phyloP scores from a whole-genome alignment of 78 protist genomes.

The Dictyostelium intermedium region DNA sequence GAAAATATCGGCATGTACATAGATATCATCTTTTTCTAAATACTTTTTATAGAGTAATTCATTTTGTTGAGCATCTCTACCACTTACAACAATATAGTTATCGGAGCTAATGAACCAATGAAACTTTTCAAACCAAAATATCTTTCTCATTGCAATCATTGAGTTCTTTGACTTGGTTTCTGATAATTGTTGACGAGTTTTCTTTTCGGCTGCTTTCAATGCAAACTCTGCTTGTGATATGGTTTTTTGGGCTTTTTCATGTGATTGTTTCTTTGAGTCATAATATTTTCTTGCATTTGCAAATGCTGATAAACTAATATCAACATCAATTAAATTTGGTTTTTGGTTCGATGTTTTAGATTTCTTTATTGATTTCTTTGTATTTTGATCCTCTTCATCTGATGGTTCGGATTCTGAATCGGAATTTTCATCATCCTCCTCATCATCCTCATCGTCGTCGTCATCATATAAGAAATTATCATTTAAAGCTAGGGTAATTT shows the following conservation, averaged over 20 bases:
- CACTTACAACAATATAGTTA: conserved; percentile 92
- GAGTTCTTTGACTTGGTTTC: conserved; percentile 18
- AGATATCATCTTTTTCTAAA: conserved; percentile 88
- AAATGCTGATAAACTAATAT: conserved; percentile 88
- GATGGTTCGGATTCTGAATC: conserved; percentile 59
- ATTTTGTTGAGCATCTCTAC: conserved; percentile 97
- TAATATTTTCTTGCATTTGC: conserved; percentile 92
- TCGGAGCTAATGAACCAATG: conserved; percentile 96
- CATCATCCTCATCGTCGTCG: conserved; percentile 40
- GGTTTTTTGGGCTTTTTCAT: conserved; percentile 88
- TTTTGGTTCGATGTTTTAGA: conserved; percentile 22
- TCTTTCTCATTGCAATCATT: conserved; percentile 84
- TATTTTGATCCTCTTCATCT: conserved; percentile 55
- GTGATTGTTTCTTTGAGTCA: conserved; percentile 81
- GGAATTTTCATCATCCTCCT: conserved; percentile 12
- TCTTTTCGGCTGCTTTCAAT: conserved; percentile 81
- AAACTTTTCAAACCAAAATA: conserved; percentile 98
- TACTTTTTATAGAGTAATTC: conserved; percentile 89
- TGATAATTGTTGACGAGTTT: conserved; percentile 29
- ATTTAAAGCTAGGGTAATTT: conserved; percentile 24
- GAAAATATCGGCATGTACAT: conserved; percentile 96
- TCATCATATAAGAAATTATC: conserved; percentile 62
- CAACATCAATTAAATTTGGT: conserved; percentile 86
- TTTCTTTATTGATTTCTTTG: conserved; percentile 18
- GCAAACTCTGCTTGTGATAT: conserved; percentile 82